These are phyloP conservation scores for Fusarium sp. DNA, from an alignment of 2,329 filamentous ascomycete species.

Conservation along the genomic window DNA sequence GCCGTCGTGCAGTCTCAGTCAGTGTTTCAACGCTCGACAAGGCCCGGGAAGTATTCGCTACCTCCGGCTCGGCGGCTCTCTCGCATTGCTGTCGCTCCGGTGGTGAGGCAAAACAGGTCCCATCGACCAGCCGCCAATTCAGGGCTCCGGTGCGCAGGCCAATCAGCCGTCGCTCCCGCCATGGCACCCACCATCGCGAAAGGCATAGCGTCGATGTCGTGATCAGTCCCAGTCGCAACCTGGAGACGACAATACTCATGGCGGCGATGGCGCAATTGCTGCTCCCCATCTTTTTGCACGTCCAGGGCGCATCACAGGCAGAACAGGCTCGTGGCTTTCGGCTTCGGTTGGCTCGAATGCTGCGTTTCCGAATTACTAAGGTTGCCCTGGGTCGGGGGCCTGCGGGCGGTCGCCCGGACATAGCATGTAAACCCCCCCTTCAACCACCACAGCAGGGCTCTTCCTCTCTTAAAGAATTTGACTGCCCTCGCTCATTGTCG, in stretches of 20 bases:
- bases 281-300: slow-evolving; percentile 47
- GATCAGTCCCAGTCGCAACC: slow-evolving; percentile 59
- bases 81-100: slow-evolving; percentile 38
- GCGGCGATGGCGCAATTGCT: slow-evolving; percentile 57
- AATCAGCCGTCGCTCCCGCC: slow-evolving; percentile 53
- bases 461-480: slow-evolving; percentile 48
- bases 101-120: slow-evolving; percentile 45
- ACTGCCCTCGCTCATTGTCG: slow-evolving; percentile 40
- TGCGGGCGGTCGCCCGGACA: slow-evolving; percentile 50
- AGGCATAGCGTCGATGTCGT: slow-evolving; percentile 69
- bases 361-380: slow-evolving; percentile 49
- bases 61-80: slow-evolving; percentile 49
- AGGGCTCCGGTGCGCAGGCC: slow-evolving; percentile 45
- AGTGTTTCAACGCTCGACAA: slow-evolving; percentile 16
- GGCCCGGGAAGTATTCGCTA: slow-evolving; percentile 34
- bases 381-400: slow-evolving; percentile 39
- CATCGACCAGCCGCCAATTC: slow-evolving; percentile 44
- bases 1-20: slow-evolving; percentile 19
- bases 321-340: slow-evolving; percentile 35
- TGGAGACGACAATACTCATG: slow-evolving; percentile 49
- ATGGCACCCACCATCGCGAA: slow-evolving; percentile 58
- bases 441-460: slow-evolving; percentile 36
- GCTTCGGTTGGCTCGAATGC: slow-evolving; percentile 36
- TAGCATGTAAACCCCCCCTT: slow-evolving; percentile 47
- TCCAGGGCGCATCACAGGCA: slow-evolving; percentile 43